Base-by-base conservation (phyloP, 108 stramenopile genomes). In the Skeletonema potamos region DNA sequence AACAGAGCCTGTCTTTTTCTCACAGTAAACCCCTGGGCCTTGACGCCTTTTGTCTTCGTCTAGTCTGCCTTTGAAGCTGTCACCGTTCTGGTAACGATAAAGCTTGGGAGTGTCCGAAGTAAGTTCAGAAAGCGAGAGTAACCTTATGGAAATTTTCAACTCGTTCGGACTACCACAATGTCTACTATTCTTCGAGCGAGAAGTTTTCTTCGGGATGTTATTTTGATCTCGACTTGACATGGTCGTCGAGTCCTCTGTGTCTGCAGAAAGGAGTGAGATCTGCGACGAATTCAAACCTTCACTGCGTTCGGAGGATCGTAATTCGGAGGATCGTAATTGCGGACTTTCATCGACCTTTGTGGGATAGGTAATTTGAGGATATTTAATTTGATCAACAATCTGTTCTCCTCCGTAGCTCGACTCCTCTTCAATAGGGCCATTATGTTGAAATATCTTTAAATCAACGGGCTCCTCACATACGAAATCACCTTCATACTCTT, bases 401-500 rank as follows among this genome's bases (percentile, higher is more conserved):
- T n/a, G 2, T 4, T 26, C 15, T 10, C 11, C 58, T 28, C 1
- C 58, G 36, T 37, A 12, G 13, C 6, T 13, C 6, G 17, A 46
- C 27, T 68, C 68, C 27, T 58, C 36, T 10, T 30, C 6, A 39
- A 76, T 57, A 15, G 76, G 62, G 15, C 76, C 76, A 15, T 65
- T 15, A 51, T 76, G 76, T 44, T 70, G 76, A 34, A 76, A 76
- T 13, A 70, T 28, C 56, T 70, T 70, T 27, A 76, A 39, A 22
- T 63, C 76, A 36, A 63, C 30, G 68, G 76, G 76, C 37, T 76
- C 76, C 41, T 76, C 76, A 32, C 68, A 76, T 0, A 68, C 60
- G 62, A 68, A 76, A 26, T 69, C 68, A 27, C 76, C 76, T 59
- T 76, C 62, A 43, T 76, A 76, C 46, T 69, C 68, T 18, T 69